Evolutionary conservation across 495 filamentous ascomycete genomes (phyloP).

Genomic region (Penicillium diatomitis): DNA sequence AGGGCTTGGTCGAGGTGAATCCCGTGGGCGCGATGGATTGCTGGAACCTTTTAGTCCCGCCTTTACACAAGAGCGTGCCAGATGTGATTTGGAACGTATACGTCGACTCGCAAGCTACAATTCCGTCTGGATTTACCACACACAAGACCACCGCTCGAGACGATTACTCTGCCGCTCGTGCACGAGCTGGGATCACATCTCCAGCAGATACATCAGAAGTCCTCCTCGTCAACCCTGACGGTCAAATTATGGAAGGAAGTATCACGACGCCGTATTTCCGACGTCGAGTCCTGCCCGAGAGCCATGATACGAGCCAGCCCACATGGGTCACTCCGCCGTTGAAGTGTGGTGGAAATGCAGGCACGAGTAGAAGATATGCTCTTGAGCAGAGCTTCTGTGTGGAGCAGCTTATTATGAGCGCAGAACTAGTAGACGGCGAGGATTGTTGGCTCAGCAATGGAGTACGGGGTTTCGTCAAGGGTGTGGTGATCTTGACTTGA

Average conservation of each 20-base stretch:
- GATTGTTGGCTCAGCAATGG: slow-evolving; percentile 79
- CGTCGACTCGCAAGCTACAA: slow-evolving; percentile 44
- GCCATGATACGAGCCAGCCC: not conserved
- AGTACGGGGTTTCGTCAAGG: slow-evolving; percentile 63
- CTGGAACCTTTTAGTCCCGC: slow-evolving; percentile 44
- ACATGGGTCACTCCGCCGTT: slow-evolving; percentile 36
- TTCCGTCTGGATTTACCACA: slow-evolving; percentile 54
- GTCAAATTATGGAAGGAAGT: slow-evolving; percentile 79
- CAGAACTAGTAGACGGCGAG: slow-evolving; percentile 60
- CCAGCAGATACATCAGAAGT: slow-evolving; percentile 55
- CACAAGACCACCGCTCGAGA: slow-evolving; percentile 66
- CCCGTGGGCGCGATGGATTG: slow-evolving; percentile 41
- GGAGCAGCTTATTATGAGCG: slow-evolving; percentile 47
- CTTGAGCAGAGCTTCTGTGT: slow-evolving; percentile 53
- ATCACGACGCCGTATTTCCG: slow-evolving; percentile 74
- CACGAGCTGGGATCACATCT: slow-evolving; percentile 43
- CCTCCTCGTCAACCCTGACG: slow-evolving; percentile 56
- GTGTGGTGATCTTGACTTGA: slow-evolving; percentile 22
- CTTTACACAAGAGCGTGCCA: slow-evolving; percentile 3
- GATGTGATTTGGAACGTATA: slow-evolving; percentile 36
- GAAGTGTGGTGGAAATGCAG: slow-evolving; percentile 65
- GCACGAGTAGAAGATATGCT: slow-evolving; percentile 75
- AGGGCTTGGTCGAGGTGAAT: slow-evolving; percentile 38
- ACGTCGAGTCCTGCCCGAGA: slow-evolving; percentile 22
- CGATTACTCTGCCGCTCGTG: slow-evolving; percentile 56